Base-by-base conservation (phyloP, 176 grass and related monocot species). In the Metroxylon sagu region DNA sequence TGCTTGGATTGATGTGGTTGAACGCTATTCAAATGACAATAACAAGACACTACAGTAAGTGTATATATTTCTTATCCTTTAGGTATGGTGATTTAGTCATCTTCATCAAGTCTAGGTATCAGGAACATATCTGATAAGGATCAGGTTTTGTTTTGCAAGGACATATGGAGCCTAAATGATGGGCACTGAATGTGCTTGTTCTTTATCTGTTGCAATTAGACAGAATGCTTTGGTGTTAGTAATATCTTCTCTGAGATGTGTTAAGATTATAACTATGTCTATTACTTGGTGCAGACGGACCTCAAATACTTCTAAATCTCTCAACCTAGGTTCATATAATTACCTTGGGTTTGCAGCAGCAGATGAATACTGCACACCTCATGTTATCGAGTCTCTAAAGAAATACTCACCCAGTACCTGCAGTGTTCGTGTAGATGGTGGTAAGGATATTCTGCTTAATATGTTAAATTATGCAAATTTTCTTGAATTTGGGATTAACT, bases 321-420 rank as follows among this genome's bases (percentile, higher is more conserved):
- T 93, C 65, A 93, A 93, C 61, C 48, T 93, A 31, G 83, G 88
- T 43, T 93, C 88, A 14, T 93, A 93, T 62, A 93, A 93, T 63
- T 93, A 93, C 73, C 88, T 93, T 65, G 88, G 88, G 10, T 93
- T 93, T 84, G 88, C 88, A 19, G 83, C 88, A 54, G 80, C 80
- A 55, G 88, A 93, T 87, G 88, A 93, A 59, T 93, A 93, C 62
- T 93, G 88, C 67, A 93, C 83, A 54, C 88, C 88, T 52, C 80
- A 19, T 62, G 88, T 84, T 27, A 81, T 93, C 25, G 76, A 93
- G 5, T 87, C 83, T 71, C 76, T 87, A 19, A 93, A 87, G 60
- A 77, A 87, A 70, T 93, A 81, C 62, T 87, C 88, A 55, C 56
- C 83, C 23, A 93, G 88, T 69, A 84, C 88, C 17, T 93, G 88